Evolutionary conservation across 1,139 yeast species (phyloP).

Genomic region (Geotrichum restrictum): DNA sequence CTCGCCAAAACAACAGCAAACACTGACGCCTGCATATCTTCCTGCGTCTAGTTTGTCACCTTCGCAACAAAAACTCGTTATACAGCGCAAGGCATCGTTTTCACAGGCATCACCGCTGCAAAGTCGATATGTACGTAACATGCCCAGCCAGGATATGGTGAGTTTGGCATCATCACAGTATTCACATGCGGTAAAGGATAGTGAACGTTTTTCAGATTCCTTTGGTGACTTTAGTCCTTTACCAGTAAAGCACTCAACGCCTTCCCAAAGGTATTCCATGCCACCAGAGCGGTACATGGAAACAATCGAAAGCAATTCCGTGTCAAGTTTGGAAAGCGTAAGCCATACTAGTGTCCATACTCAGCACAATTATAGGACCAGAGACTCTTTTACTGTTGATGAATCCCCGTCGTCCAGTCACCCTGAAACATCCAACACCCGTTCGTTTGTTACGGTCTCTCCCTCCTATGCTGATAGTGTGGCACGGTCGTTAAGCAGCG

Average conservation of each 20-base stretch:
- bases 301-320: not conserved
- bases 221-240: not conserved
- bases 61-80: not conserved
- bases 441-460: not conserved
- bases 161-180: not conserved
- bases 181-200: constrained; percentile 2
- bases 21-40: not conserved
- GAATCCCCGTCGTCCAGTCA: not conserved
- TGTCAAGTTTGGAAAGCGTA: not conserved
- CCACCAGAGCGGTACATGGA: constrained; percentile 4
- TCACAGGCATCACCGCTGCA: not conserved
- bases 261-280: constrained; percentile 1
- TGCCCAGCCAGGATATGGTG: constrained; percentile 1
- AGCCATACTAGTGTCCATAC: too few relatives aligned
- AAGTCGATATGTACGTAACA: not conserved
- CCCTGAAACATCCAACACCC: not conserved
- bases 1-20: not conserved
- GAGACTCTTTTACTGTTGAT: not conserved
- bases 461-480: not conserved
- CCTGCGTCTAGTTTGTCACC: not conserved
- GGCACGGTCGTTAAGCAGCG: not conserved
- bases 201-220: not conserved
- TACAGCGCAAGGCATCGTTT: not conserved
- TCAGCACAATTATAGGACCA: not conserved
- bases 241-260: not conserved